Base-by-base conservation (phyloP, 148 eudicot species). In the Salicornia ramosissima region DNA sequence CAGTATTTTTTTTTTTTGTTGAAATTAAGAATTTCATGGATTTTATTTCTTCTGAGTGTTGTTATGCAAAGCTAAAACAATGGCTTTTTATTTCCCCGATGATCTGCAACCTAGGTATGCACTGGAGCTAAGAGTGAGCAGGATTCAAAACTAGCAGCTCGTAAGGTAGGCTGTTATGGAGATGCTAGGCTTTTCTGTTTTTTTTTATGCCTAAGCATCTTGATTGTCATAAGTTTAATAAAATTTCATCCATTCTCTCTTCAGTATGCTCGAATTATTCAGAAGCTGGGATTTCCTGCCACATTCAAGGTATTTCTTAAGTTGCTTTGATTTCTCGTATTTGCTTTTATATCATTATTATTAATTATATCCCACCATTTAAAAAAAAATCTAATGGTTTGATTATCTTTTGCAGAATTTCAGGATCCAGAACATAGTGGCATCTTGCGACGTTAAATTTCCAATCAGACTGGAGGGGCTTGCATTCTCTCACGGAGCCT, bases 61-160 rank as follows among this genome's bases (percentile, higher is more conserved):
- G 10, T n/a, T 29, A 3, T 40, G 12, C 16, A 18, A 40, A 24
- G 31, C 2, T 14, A 14, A 9, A 34, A 24, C 10, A 56, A 71
- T 64, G 43, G 22, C 11, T 7, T 34, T 6, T n/a, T 6, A 18
- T 55, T 6, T 54, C 51, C 42, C 29, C 31, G 16, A 12, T 55
- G 42, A 24, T 33, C 19, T 29, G 43, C 65, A n/a, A 73, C 53
- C 18, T 74, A 88, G 92, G 95, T 89, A 58, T 85, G 91, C 73
- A 89, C 95, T 13, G 96, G 96, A 49, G 96, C 96, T 66, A 89
- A 89, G 83, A 86, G 89, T 59, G 96, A 86, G 72, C 77, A 82
- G 2, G 89, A 85, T 45, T 89, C 96, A 26, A 87, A 84, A 74
- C 59, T 85, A 55, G 96, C 91, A 8, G 91, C 91, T 36, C 82